Evolutionary conservation across 352 stramenopile genomes (phyloP), one percentile per base, ranked within the genome.

Genomic region (Phytophthora sojae): DNA sequence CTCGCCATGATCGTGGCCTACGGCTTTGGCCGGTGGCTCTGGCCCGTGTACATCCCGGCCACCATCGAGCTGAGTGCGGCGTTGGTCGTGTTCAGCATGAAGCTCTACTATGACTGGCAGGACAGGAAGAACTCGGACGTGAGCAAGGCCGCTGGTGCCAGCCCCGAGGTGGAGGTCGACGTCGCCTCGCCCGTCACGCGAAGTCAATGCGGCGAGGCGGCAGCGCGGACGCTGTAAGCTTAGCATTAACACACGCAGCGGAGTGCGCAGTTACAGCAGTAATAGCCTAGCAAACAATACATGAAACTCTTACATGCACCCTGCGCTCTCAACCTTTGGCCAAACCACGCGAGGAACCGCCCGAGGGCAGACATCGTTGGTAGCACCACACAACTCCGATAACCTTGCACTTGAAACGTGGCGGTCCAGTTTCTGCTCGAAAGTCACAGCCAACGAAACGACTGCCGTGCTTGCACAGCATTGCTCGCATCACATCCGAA

Each of bases 41-140:
- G 82, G 80, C 80, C 82, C 12, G 75, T 90, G 29, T 90, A 85
- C 77, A 87, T 90, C 39, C 78, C 79, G 3, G 74, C 69, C 5
- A 77, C 79, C 29, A 67, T 90, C 6, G 82, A 88, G 62, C 53
- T 85, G 19, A 29, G 69, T 19, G 76, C 73, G 12, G 76, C 58
- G 1, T 42, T 88, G 19, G 26, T 76, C 26, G 37, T 86, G 45
- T 67, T 91, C 53, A 54, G 53, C 47, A 80, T 88, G 73, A 90
- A 90, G 61, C 29, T 83, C 4, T 72, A 81, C 60, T 87, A 83
- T 61, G 70, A 82, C 67, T 30, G 50, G 39, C 63, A 67, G 39
- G 52, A 75, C 4, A 58, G 50, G 19, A 72, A 73, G 14, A 6
- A 47, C 6, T 19, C 7, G 14, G 17, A 23, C 61, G 35, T 29